Percentiles rank a stretch among this genome's conserved stretches.
These are phyloP conservation scores for Triticum timopheevii DNA, from an alignment of 176 grass and related monocot genomes.

Conservation along the genomic window DNA sequence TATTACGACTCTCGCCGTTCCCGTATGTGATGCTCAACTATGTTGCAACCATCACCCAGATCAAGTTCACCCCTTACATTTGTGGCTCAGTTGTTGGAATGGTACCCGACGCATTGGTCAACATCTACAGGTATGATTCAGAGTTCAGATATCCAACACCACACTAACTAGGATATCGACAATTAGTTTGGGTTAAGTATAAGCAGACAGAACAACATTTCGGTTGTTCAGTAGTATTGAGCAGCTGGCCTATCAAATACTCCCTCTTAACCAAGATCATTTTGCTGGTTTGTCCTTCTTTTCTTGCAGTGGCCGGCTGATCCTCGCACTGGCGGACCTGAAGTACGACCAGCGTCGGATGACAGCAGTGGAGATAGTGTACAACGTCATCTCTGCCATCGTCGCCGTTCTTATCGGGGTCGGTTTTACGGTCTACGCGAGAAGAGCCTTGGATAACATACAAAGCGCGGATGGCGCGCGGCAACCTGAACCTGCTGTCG, in stretches of 20 bases:
- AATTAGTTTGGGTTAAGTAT: not conserved
- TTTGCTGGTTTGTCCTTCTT: not conserved
- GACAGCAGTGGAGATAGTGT: conserved; percentile 81
- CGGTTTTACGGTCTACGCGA: conserved; percentile 77
- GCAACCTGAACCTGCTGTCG: not conserved
- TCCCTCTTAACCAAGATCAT: not conserved
- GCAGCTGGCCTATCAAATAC: not conserved
- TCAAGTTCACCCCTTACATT: conserved; percentile 74
- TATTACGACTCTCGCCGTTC: conserved; percentile 84
- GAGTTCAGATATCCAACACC: not conserved
- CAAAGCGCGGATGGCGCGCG: conserved; percentile 32
- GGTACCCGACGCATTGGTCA: conserved; percentile 84
- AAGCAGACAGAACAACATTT: not conserved
- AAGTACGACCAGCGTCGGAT: conserved; percentile 64
- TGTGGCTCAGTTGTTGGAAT: conserved; percentile 83
- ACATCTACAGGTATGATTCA: conserved; percentile 82
- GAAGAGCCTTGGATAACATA: conserved; percentile 54
- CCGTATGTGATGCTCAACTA: conserved; percentile 86
- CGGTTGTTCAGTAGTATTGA: not conserved
- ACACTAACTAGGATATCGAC: not conserved
- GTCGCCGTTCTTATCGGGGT: conserved; percentile 52
- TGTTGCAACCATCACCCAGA: conserved; percentile 61
- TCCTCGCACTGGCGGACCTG: conserved; percentile 71
- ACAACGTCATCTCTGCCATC: conserved; percentile 66
- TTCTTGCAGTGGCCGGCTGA: conserved; percentile 71